Base-by-base conservation (phyloP, 805 yeast species). In the Candida chauliodis region DNA sequence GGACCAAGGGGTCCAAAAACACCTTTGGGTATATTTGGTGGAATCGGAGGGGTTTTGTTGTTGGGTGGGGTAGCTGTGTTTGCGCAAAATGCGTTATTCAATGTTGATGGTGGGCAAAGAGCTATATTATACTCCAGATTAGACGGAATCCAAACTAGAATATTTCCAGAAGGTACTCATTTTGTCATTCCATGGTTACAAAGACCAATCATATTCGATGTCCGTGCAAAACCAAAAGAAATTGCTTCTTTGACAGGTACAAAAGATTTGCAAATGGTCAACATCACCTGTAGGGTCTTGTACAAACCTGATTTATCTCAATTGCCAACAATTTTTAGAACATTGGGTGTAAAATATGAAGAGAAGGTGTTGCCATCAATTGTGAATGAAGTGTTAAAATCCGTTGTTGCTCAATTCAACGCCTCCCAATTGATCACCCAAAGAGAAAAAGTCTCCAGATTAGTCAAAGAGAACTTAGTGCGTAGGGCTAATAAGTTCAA, bases 351-450 rank as follows among this genome's bases (percentile, higher is more conserved):
- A 38, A 98, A 93, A 61, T 93, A 91, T 64, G 99, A 93, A 59
- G 99, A 93, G 69, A 81, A 96, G 53, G 96, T 93, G 14, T 74
- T 93, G 52, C 99, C 99, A 27, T 86, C 96, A n/a, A 90, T 93
- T 65, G 96, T 91, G 41, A 93, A 93, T 60, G 99, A 93, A 67
- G 98, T 93, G 38, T 75, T 93, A 59, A 93, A 93, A 63, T 78
- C 95, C 2, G 97, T 93, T 34, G 96, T 93, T 44, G 99, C 99
- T 5, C 99, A 93, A 66, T 93, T 91, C 73, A 93, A 93, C 61
- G 99, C 99, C 5, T 85, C 97, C 10, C 99, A 93, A 66, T 78
- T 93, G 55, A 93, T 93, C 61, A 93, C 99, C n/a, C 98, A 93
- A 70, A 88, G 99, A 75, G 99, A 93, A 61, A 84, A 86, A 52